Evolutionary conservation across 176 grass and related monocot species (phyloP), one percentile per base, ranked within the genome.

Genomic region (Sorghum bicolor): DNA sequence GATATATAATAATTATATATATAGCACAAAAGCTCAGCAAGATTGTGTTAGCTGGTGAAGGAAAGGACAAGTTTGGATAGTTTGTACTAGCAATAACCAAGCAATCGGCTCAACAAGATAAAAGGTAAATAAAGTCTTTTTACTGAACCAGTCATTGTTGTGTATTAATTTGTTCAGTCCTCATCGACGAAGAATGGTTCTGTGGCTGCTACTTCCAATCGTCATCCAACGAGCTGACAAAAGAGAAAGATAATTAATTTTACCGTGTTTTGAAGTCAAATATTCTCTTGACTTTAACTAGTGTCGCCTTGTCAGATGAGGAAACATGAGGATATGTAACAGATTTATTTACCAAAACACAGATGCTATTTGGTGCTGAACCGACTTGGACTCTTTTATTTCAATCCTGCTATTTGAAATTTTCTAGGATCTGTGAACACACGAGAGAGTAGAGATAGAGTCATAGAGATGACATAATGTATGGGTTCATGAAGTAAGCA

Each of bases 381-480:
- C 44, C 20, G 24, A n/a, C 14, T 60, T 25, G 5, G 33, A 15
- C 24, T 31, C 39, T 10, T 24, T 58, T 58, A 58, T 43, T 20
- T 31, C 2, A 33, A 48, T n/a, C 5, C 47, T 50, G 40, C 9
- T 60, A 31, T 67, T 69, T 60, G 34, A 39, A 44, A 24, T 22
- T 65, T 72, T 25, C 30, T 32, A 16, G 47, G 73, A 84, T 43
- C 4, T 89, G 64, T 81, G 82, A 85, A 89, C 70, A 71, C 52
- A 70, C 7, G 38, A 44, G 31, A 31, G 3, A 64, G 47, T 74
- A 26, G 17, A 32, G 10, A 66, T 24, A 25, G 5, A 24, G 2
- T 47, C 16, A 66, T 24, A 25, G 5, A 24, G 2, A 66, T 24
- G 14, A 41, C 38, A 8, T 31, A 13, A 8, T 43, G 72, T 55